Evolutionary conservation across 73 alveolate species (phyloP).

Genomic region (Stentor coeruleus): DNA sequence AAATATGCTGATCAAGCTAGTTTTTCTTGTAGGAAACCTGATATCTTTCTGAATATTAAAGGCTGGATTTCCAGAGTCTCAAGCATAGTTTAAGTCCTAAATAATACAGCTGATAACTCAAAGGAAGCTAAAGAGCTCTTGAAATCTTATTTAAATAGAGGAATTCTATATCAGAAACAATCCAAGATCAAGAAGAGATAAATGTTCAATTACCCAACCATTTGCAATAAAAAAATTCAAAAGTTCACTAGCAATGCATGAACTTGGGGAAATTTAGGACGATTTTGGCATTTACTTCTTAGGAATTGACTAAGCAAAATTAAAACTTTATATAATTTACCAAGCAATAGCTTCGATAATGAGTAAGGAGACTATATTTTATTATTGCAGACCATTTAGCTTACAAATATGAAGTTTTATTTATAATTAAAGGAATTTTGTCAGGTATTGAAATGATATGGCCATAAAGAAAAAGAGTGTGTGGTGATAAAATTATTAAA

Average conservation of each 20-base stretch:
- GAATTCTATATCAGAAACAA: not conserved
- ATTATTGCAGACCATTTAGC: not conserved
- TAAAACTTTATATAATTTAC: not conserved
- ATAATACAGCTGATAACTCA: not conserved
- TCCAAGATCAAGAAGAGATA: not conserved
- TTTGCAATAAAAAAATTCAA: not conserved
- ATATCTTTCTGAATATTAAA: no score
- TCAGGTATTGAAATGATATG: not conserved
- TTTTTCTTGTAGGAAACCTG: no score
- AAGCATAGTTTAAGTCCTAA: not conserved
- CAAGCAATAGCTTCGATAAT: not conserved
- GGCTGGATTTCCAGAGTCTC: no score
- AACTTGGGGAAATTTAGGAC: not conserved
- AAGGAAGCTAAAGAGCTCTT: not conserved
- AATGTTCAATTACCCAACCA: not conserved
- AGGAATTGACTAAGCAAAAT: not conserved
- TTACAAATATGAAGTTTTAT: constrained; percentile 4
- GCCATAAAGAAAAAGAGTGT: constrained; percentile 13
- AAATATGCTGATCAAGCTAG: no score
- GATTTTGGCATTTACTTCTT: not conserved
- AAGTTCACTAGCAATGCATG: not conserved
- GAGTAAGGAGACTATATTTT: constrained; percentile 14
- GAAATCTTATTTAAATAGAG: not conserved
- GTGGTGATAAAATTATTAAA: constrained; percentile 29
- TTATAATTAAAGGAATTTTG: constrained; percentile 11